Base-by-base conservation (phyloP, 495 filamentous ascomycete species). In the Talaromyces wortmannii region DNA sequence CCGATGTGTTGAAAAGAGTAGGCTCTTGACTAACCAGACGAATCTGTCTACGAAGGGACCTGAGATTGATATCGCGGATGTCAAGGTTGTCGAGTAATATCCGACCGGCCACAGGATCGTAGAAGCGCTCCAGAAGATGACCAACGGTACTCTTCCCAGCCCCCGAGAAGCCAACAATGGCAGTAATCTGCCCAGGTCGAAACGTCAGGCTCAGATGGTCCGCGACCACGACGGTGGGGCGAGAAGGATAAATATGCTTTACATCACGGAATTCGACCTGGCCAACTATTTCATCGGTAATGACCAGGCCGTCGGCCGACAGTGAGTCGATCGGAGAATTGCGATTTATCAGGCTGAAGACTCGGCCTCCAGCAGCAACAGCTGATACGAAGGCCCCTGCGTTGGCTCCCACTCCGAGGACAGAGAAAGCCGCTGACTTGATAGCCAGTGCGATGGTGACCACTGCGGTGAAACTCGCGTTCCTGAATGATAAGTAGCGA, bases 121-220 rank as follows among this genome's bases (percentile, higher is more conserved):
- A 89, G 65, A 89, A 87, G 15, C 77, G 50, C 66, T 86, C 82
- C 2, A 90, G 66, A 0, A 90, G 67, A 7, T 78, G 78, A 17
- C 88, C 74, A 23, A 86, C 73, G 13, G 83, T 88, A 1, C 79
- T 84, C 60, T 92, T 92, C n/a, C 89, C 89, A 29, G 82, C 87
- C 16, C 89, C 89, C 0, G 78, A 83, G 0, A 84, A 70, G 2
- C 89, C 89, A 5, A 90, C 87, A 11, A 92, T 72, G 1, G 85
- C 89, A 2, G 78, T 81, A 55, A 81, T 87, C 56, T 85, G 77
- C 1, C 87, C 87, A 42, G 81, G 78, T 40, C 79, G 69, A 45
- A 91, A 86, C 3, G 32, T 54, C 4, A 73, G 17, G 23, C 61
- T 61, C 6, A 74, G 31, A 7, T 73, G 68, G 3, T 57, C 60